Percentiles rank a stretch among this genome's conserved stretches.
phyloP scores from a whole-genome alignment of 257 asterid species.

The Salvia splendens region DNA sequence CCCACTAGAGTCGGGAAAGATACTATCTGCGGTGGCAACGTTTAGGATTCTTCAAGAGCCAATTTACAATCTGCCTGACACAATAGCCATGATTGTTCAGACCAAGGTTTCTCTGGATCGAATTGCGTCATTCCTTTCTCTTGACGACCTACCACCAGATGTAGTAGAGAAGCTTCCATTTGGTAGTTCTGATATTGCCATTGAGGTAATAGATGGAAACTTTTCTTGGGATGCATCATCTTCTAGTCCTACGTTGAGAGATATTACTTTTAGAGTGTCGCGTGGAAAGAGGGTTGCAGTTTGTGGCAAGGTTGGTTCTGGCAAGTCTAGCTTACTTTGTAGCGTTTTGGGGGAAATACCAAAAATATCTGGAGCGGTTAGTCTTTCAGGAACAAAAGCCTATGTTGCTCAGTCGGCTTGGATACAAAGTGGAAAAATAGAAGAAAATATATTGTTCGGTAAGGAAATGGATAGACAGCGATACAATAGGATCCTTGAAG shows the following conservation, averaged over 20 bases:
- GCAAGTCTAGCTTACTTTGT: conserved; percentile 88
- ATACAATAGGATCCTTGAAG: conserved; percentile 71
- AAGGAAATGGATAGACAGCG: conserved; percentile 62
- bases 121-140: conserved; percentile 49
- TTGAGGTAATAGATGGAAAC: conserved; percentile 72
- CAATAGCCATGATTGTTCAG: conserved; percentile 33
- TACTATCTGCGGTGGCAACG: conserved; percentile 88
- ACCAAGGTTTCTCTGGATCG: no score
- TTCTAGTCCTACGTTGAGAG: conserved; percentile 54
- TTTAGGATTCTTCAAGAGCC: conserved; percentile 89
- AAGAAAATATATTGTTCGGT: conserved; percentile 83
- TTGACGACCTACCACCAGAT: conserved; percentile 64
- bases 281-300: conserved; percentile 83
- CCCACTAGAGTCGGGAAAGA: conserved; percentile 88
- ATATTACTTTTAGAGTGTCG: conserved; percentile 54
- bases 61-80: conserved; percentile 76
- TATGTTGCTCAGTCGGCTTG: conserved; percentile 87
- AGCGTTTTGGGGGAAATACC: conserved; percentile 79
- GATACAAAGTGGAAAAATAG: conserved; percentile 89
- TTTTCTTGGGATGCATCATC: conserved; percentile 69
- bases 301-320: conserved; percentile 95
- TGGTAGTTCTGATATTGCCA: conserved; percentile 47
- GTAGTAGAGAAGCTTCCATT: conserved; percentile 60
- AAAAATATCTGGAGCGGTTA: conserved; percentile 63
- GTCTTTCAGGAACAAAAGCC: conserved; percentile 64